These are phyloP conservation scores for Clonostachys sp. DNA, from an alignment of 2,329 filamentous ascomycete genomes.

Conservation along the genomic window DNA sequence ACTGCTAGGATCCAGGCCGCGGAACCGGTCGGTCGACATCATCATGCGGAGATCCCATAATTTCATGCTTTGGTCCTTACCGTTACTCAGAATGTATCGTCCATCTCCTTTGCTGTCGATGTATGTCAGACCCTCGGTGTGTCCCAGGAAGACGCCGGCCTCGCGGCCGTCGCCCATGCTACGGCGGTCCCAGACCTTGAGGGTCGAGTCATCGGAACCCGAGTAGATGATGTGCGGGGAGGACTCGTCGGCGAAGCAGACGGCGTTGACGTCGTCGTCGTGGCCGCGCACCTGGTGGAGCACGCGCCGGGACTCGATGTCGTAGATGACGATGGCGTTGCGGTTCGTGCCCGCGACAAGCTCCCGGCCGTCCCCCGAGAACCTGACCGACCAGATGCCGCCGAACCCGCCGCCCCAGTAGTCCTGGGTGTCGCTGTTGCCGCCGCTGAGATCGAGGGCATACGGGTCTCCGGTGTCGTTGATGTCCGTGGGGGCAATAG, in stretches of 20 bases:
- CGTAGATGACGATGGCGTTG: slow-evolving; percentile 80
- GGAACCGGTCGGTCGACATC: slow-evolving; percentile 66
- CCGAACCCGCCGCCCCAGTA: slow-evolving; percentile 31
- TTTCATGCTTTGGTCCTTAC: slow-evolving; percentile 96
- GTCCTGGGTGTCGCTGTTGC: background rate
- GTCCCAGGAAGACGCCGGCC: slow-evolving; percentile 62
- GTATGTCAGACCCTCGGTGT: slow-evolving; percentile 63
- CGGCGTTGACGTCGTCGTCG: slow-evolving; percentile 87
- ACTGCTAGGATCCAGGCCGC: slow-evolving; percentile 47
- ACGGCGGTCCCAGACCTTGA: slow-evolving; percentile 95
- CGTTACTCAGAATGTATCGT: slow-evolving; percentile 85
- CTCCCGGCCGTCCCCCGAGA: slow-evolving; percentile 86
- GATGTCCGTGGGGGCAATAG: slow-evolving; percentile 82
- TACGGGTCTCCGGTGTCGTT: slow-evolving; percentile 76
- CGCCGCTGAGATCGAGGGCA: slow-evolving; percentile 60
- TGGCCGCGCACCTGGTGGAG: slow-evolving; percentile 77
- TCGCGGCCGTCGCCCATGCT: slow-evolving; percentile 81
- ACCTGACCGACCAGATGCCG: slow-evolving; percentile 84
- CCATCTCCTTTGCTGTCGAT: slow-evolving; percentile 68
- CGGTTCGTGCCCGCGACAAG: slow-evolving; percentile 85
- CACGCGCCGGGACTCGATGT: slow-evolving; percentile 75
- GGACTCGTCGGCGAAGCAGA: slow-evolving; percentile 85
- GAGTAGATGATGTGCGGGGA: slow-evolving; percentile 95
- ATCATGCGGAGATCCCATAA: slow-evolving; percentile 93
- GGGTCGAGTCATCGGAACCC: slow-evolving; percentile 87